Evolutionary conservation across 805 yeast genomes (phyloP).

Genomic region (Candida parachauliodes): DNA sequence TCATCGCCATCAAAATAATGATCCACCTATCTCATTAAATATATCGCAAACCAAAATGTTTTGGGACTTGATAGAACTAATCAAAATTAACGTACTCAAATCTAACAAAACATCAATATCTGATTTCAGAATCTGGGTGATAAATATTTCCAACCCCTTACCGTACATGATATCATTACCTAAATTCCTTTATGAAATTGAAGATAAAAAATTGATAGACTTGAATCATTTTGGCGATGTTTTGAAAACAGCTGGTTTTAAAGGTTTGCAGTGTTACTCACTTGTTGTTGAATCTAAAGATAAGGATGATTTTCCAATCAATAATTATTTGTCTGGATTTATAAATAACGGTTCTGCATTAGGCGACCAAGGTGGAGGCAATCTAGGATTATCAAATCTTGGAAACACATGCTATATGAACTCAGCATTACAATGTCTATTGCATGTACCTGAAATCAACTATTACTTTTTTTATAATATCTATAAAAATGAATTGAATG

Average conservation of each 20-base stretch:
- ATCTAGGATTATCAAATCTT: slow-evolving; percentile 60
- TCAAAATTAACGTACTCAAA: slow-evolving; percentile 21
- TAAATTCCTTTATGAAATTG: slow-evolving; percentile 26
- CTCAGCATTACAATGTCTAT: slow-evolving; percentile 85
- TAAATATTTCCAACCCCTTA: slow-evolving; percentile 21
- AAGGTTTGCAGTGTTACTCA: slow-evolving; percentile 18
- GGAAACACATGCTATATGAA: slow-evolving; percentile 96
- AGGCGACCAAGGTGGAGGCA: slow-evolving; percentile 32
- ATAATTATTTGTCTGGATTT: slow-evolving; percentile 9
- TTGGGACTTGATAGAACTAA: slow-evolving; percentile 25
- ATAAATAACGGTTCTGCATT: not conserved
- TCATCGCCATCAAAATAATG: slow-evolving; percentile 6
- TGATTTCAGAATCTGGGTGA: slow-evolving; percentile 36
- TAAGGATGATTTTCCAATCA: slow-evolving; percentile 20
- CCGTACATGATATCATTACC: slow-evolving; percentile 21
- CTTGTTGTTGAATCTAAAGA: slow-evolving; percentile 26
- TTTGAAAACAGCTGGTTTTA: slow-evolving; percentile 30
- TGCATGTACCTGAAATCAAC: slow-evolving; percentile 80
- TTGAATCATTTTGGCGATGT: slow-evolving; percentile 19
- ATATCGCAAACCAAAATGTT: slow-evolving; percentile 35
- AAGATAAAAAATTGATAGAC: slow-evolving; percentile 25
- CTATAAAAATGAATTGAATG: slow-evolving; percentile 65
- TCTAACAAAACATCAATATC: slow-evolving; percentile 13
- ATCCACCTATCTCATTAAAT: slow-evolving; percentile 13
- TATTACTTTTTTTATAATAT: slow-evolving; percentile 66